Evolutionary conservation across 2,329 filamentous ascomycete species (phyloP), one percentile per base, ranked within the genome.

Genomic region (Dendryphion nanum): DNA sequence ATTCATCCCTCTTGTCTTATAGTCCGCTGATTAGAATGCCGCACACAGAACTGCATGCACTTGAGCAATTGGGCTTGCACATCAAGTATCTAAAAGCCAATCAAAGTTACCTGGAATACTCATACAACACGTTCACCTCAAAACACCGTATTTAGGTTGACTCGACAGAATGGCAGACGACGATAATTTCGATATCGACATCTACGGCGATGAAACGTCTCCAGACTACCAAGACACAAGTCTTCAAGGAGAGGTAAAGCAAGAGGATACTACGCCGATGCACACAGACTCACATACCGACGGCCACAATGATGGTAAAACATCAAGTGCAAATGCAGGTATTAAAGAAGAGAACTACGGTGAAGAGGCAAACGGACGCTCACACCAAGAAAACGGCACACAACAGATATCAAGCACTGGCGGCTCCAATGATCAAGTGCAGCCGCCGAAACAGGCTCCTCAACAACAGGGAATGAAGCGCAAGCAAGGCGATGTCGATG

Each of bases 101-200:
- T 64, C 50, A 53, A 60, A 59, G 44, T 53, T 45, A 56, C 50
- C 51, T 50, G 51, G 52, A 48, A 26, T 26, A 26, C 23, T 26
- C 23, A 26, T n/a, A 8, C 23, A 10, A 10, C 10, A 26, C 23
- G 10, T 26, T n/a, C n/a, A n/a, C n/a, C n/a, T n/a, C n/a, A n/a
- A n/a, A n/a, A n/a, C n/a, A n/a, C n/a, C 45, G 37, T 44, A 34
- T 18, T 17, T 15, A 33, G 16, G 16, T 18, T 29, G 44, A 30
- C 48, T 48, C 53, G 53, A 53, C 58, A 59, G 35, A 36, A 69
- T 69, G 61, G 72, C 77, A 57, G 79, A 82, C 61, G 80, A 83
- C 66, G 80, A 83, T 65, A 82, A 81, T 59, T 83, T 83, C 72
- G 80, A 84, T 54, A 82, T 84, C 71, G 81, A 84, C 63, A 82